Percentiles rank a stretch among this genome's conserved stretches.
Conservation (phyloP, 139 green algal genomes). For the Zygnema circumcarinatum region DNA sequence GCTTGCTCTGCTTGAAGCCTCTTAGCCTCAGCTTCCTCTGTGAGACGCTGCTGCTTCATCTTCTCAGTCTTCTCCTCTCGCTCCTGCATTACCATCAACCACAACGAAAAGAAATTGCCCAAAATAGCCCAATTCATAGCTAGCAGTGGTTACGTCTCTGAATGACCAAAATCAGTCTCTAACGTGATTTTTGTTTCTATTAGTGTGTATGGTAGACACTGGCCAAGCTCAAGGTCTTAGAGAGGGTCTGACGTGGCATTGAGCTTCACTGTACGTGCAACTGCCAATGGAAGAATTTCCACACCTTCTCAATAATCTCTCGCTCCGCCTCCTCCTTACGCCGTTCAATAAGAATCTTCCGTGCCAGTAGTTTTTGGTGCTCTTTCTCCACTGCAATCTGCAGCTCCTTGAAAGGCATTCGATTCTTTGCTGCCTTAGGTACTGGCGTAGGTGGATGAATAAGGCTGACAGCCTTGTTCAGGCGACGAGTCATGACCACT, state of each 20-base stretch:
- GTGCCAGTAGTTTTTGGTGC: constrained; percentile 77
- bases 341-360: constrained; percentile 94
- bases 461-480: constrained; percentile 75
- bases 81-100: constrained; percentile 69
- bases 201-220: too few species aligned
- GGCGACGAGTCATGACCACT: constrained; percentile 69
- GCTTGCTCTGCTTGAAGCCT: constrained; percentile 72
- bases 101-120: constrained; percentile 21
- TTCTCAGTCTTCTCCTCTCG: constrained; percentile 77
- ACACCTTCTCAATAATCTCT: constrained; percentile 72
- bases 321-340: constrained; percentile 94
- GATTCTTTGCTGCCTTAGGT: constrained; percentile 38
- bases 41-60: constrained; percentile 69
- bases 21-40: constrained; percentile 76
- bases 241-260: too few species aligned
- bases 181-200: too few species aligned
- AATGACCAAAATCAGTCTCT: too few species aligned
- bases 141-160: too few species aligned
- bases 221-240: too few species aligned
- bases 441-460: constrained; percentile 61
- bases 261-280: too few species aligned
- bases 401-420: constrained; percentile 56
- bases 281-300: constrained; percentile 26
- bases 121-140: too few species aligned
- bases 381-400: constrained; percentile 72